phyloP scores from a whole-genome alignment of 1,284 basidiomycete species.

The Apiotrichum siamense region DNA sequence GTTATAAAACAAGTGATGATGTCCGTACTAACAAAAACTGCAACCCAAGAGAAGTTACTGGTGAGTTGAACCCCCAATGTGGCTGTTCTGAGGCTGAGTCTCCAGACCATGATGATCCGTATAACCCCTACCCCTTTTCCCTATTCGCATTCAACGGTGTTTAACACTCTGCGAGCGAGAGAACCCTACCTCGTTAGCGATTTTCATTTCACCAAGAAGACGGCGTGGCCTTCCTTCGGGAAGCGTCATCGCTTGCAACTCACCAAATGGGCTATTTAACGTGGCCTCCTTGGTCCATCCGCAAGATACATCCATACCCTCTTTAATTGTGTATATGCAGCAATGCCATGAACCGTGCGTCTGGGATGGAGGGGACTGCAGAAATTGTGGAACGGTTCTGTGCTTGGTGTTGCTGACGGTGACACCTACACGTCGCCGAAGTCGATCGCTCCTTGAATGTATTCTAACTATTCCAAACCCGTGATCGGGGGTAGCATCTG shows the following conservation, averaged over 20 bases:
- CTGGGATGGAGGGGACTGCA: too few relatives aligned
- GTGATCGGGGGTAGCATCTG: too few relatives aligned
- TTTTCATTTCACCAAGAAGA: constrained; percentile 22
- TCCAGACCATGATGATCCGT: neutral
- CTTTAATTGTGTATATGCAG: neutral
- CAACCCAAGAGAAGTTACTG: neutral
- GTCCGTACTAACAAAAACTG: neutral
- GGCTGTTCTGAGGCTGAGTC: neutral
- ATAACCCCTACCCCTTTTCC: neutral
- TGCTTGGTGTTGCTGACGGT: too few relatives aligned
- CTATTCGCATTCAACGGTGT: constrained; percentile 7
- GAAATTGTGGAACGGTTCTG: too few relatives aligned
- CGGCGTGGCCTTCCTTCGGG: constrained; percentile 10
- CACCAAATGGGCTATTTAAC: constrained; percentile 15
- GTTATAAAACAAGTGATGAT: neutral
- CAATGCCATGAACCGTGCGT: too few relatives aligned
- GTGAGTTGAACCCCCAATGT: neutral
- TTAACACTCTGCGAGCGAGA: constrained; percentile 22
- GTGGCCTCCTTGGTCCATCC: constrained; percentile 8
- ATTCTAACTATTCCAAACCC: too few relatives aligned
- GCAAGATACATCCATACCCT: constrained; percentile 4
- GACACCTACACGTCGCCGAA: too few relatives aligned
- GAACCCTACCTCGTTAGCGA: constrained; percentile 16
- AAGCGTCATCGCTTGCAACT: constrained; percentile 15
- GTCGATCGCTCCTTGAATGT: too few relatives aligned